Conservation (phyloP, 768 basidiomycete genomes). For the Lactifluus echinatus region DNA sequence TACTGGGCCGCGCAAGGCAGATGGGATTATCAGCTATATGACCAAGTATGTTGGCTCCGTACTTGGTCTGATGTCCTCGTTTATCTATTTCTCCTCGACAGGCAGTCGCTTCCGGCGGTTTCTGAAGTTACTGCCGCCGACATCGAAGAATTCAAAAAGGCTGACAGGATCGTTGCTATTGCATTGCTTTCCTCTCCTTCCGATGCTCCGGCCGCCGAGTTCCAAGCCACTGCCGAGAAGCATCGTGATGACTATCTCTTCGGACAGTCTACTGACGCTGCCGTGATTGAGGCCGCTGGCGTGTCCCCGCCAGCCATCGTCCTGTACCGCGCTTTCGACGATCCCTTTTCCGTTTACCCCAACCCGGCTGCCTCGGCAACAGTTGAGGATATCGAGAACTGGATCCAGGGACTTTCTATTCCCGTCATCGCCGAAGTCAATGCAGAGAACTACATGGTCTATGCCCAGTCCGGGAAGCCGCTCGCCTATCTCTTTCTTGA, state of each 20-base stretch:
- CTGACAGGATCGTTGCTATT: slow-evolving; percentile 86
- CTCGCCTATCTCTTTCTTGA: slow-evolving; percentile 94
- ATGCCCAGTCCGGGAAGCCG: slow-evolving; percentile 75
- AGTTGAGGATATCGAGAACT: slow-evolving; percentile 56
- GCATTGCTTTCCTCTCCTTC: slow-evolving; percentile 73
- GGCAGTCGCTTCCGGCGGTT: slow-evolving; percentile 92
- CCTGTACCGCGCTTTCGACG: slow-evolving; percentile 89
- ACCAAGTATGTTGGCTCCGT: slow-evolving; percentile 52
- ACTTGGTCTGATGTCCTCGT: neutral
- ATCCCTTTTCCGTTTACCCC: slow-evolving; percentile 62
- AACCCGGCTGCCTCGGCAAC: slow-evolving; percentile 48
- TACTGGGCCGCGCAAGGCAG: slow-evolving; percentile 82
- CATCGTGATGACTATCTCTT: slow-evolving; percentile 94
- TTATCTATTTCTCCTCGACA: slow-evolving; percentile 25
- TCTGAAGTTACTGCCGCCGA: slow-evolving; percentile 69
- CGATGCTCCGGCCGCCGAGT: slow-evolving; percentile 62
- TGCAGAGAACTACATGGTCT: slow-evolving; percentile 85
- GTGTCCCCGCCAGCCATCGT: slow-evolving; percentile 79
- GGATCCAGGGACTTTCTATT: slow-evolving; percentile 76
- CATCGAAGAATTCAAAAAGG: slow-evolving; percentile 74
- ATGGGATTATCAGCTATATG: slow-evolving; percentile 97
- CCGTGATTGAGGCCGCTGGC: slow-evolving; percentile 57
- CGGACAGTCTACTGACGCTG: slow-evolving; percentile 70
- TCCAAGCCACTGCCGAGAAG: slow-evolving; percentile 71
- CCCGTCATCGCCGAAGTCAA: slow-evolving; percentile 89